A percentile compares a stretch with the other conserved stretches of the same genome.
Evolutionary conservation across 2,329 filamentous ascomycete genomes (phyloP).

Genomic region (Aspergillus jensenii): DNA sequence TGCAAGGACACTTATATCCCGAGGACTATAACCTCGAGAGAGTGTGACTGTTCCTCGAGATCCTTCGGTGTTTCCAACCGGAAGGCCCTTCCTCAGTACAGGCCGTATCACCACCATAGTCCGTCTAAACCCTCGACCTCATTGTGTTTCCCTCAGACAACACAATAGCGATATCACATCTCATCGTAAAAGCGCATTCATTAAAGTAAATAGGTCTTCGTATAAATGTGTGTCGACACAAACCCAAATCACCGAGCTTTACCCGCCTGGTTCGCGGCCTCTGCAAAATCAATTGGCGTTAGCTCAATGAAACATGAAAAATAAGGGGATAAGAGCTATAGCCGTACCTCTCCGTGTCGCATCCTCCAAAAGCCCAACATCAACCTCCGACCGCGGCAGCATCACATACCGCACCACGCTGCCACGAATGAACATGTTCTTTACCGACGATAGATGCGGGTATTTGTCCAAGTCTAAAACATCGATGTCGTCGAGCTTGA

Average conservation of each 20-base stretch:
- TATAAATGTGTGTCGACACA: background rate
- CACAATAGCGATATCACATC: slow-evolving; percentile 13
- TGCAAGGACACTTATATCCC: background rate
- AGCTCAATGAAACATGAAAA: background rate
- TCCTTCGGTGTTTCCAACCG: background rate
- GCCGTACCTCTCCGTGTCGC: slow-evolving; percentile 77
- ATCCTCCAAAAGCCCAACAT: slow-evolving; percentile 84
- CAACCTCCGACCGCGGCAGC: slow-evolving; percentile 76
- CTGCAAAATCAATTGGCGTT: slow-evolving; percentile 27
- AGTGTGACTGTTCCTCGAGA: background rate
- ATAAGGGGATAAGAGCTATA: background rate
- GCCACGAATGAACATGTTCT: slow-evolving; percentile 93
- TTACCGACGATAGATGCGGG: slow-evolving; percentile 85
- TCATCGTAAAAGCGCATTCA: slow-evolving; percentile 14
- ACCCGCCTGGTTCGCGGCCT: slow-evolving; percentile 51
- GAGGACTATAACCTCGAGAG: background rate
- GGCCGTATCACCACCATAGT: background rate
- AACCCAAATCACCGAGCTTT: slow-evolving; percentile 43
- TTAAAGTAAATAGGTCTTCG: background rate
- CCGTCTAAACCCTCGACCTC: background rate
- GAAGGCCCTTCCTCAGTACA: background rate
- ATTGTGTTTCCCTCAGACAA: background rate
- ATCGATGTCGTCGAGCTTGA: slow-evolving; percentile 94
- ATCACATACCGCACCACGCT: slow-evolving; percentile 93
- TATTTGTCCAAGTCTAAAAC: slow-evolving; percentile 94